Base-by-base conservation (phyloP, 345 rosid genomes). In the Garcia nutans region DNA sequence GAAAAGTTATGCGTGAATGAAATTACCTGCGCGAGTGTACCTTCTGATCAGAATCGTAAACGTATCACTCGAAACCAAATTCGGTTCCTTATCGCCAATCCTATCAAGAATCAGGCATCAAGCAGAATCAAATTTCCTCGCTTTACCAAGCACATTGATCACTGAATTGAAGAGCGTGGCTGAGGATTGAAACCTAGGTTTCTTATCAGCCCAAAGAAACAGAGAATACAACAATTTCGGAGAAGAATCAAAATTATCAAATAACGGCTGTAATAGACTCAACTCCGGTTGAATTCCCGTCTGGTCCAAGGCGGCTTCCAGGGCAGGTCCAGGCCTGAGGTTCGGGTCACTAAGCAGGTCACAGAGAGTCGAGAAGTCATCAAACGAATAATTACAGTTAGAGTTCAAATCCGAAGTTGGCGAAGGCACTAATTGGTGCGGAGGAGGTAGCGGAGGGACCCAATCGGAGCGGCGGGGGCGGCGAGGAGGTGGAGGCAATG, bases 201-300 rank as follows among this genome's bases (percentile, higher is more conserved):
- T 85, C 88, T 45, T 87, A 82, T 89, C 91, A 3, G 97, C 93
- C 98, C 98, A 90, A 60, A 80, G 85, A 78, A 87, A 90, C 83
- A 93, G 75, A 9, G 83, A 20, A 78, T 83, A 86, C 49, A 91
- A 67, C 83, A 96, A 68, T 69, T 81, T 90, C 13, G 97, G 96
- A 56, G 94, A 93, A 45, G 92, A 87, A 54, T 70, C 88, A 54
- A 91, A 90, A 20, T 80, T 88, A 58, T 84, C 87, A 77, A 91
- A 87, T 12, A 93, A 20, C 10, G 90, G 83, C 10, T 49, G 80
- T 47, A 93, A 47, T 64, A 96, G 81, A 31, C n/a, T 74, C 31
- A 77, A 10, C 22, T 76, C 85, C 68, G 93, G 98, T 70, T 87
- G 78, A 78, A 89, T 77, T 2, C 87, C 89, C 17, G 91, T 81